These are phyloP conservation scores for Skeletonema tropicum DNA, from an alignment of 108 stramenopile genomes.

Conservation along the genomic window DNA sequence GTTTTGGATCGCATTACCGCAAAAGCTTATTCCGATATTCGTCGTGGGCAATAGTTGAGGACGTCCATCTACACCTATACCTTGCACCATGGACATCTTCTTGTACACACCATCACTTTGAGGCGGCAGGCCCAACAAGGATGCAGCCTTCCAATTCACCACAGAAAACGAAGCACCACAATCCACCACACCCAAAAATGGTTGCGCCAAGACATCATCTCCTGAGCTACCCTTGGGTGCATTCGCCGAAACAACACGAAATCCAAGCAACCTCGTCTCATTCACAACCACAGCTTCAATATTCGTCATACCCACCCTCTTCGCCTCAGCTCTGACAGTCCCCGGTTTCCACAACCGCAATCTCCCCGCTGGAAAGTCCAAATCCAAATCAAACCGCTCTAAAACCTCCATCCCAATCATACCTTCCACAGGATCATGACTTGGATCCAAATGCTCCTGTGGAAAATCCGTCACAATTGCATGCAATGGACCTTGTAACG, in stretches of 20 bases:
- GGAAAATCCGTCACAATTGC: constrained; percentile 80
- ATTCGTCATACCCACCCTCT: constrained; percentile 50
- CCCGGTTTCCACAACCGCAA: constrained; percentile 71
- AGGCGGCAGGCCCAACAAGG: constrained; percentile 60
- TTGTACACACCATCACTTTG: constrained; percentile 53
- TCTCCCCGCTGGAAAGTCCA: constrained; percentile 70
- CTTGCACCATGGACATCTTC: constrained; percentile 55
- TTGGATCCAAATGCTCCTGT: constrained; percentile 82
- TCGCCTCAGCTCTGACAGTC: constrained; percentile 31
- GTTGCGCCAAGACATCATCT: constrained; percentile 40
- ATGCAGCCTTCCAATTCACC: constrained; percentile 74
- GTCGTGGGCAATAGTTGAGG: constrained; percentile 58
- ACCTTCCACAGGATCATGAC: constrained; percentile 80
- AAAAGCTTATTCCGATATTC: constrained; percentile 54
- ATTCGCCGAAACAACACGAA: constrained; percentile 48
- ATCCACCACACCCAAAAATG: constrained; percentile 73
- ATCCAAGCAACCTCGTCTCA: constrained; percentile 72
- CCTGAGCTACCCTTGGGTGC: constrained; percentile 8
- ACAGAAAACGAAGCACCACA: constrained; percentile 74
- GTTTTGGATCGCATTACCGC: constrained; percentile 54
- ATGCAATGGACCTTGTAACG: constrained; percentile 55
- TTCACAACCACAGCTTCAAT: constrained; percentile 75
- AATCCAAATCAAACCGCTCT: constrained; percentile 75
- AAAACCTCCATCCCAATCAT: constrained; percentile 85
- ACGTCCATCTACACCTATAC: constrained; percentile 74